phyloP scores from a whole-genome alignment of 1,284 basidiomycete genomes.

The Boletus semigastroideus region DNA sequence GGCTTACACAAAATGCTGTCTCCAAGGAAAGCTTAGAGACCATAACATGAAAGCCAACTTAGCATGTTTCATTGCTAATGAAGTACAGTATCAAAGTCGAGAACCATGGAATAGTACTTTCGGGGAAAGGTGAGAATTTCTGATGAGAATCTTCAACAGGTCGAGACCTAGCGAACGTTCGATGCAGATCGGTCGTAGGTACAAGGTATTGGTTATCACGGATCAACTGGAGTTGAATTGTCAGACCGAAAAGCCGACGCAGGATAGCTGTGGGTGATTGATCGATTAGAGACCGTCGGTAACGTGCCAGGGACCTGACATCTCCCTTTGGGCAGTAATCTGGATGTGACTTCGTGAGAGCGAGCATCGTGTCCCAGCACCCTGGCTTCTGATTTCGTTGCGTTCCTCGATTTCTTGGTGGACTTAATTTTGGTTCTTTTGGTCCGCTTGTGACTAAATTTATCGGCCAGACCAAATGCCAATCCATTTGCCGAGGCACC shows the following conservation, averaged over 20 bases:
- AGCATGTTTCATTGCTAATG: background rate
- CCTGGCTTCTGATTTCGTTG: too few relatives aligned
- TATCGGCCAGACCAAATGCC: too few relatives aligned
- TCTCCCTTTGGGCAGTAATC: too few relatives aligned
- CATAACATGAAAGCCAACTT: background rate
- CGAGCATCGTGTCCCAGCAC: too few relatives aligned
- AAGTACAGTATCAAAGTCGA: background rate
- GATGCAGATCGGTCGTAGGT: too few relatives aligned
- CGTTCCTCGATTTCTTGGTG: too few relatives aligned
- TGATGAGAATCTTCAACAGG: background rate
- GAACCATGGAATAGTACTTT: too few relatives aligned
- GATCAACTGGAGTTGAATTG: background rate
- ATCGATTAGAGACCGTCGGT: background rate
- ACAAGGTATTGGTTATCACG: background rate
- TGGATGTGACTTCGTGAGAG: too few relatives aligned
- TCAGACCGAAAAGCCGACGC: constrained; percentile 1
- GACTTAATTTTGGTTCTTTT: too few relatives aligned
- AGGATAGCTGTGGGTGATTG: background rate
- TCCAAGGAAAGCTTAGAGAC: too few relatives aligned
- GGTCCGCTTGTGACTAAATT: too few relatives aligned
- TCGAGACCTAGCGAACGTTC: background rate
- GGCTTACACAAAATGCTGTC: too few relatives aligned
- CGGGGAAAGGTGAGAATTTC: background rate
- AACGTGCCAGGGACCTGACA: background rate
- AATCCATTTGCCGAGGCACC: background rate